Evolutionary conservation across 345 rosid species (phyloP), one percentile per base, ranked within the genome.

Genomic region (Zanthoxylum bungeanum): DNA sequence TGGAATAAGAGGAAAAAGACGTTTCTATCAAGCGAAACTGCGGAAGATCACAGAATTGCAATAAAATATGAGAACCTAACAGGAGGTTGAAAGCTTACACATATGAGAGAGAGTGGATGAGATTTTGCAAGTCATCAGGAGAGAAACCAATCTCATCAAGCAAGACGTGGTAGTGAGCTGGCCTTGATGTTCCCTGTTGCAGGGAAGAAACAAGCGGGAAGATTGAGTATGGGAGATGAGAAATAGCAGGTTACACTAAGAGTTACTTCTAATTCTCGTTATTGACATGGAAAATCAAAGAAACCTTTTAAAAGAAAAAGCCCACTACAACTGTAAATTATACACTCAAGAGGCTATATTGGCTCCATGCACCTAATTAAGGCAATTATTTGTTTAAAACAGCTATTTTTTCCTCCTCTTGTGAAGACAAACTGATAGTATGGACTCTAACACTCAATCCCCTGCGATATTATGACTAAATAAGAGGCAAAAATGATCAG

Each of bases 81-180:
- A 28, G 34, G 10, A 71, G 44, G 47, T 49, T 46, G 68, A 75
- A 34, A 72, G 56, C 92, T 86, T 85, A 95, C 99, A 88, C 98
- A 62, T 94, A 94, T 21, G 90, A 92, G 7, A 94, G 84, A 3
- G 88, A 81, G 65, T 90, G 89, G 73, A 91, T 74, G 19, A 93
- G 84, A 73, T 83, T 82, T 79, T 92, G 97, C 81, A 92, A 66
- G 19, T 81, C 78, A 59, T 90, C 89, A 0, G 91, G 86, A 36
- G 87, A 69, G 84, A 94, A 90, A 76, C 97, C 97, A 74, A 90
- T 91, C 78, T 94, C 94, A 75, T 93, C 94, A 9, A 85, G 70
- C 85, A 92, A 77, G 19, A 90, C 95, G 57, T 88, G 93, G 70
- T 94, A 94, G 73, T 94, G 98, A 10, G 95, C 88, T 0, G 97